phyloP scores from a whole-genome alignment of 2,329 filamentous ascomycete genomes.

The Hypomyces perniciosus region DNA sequence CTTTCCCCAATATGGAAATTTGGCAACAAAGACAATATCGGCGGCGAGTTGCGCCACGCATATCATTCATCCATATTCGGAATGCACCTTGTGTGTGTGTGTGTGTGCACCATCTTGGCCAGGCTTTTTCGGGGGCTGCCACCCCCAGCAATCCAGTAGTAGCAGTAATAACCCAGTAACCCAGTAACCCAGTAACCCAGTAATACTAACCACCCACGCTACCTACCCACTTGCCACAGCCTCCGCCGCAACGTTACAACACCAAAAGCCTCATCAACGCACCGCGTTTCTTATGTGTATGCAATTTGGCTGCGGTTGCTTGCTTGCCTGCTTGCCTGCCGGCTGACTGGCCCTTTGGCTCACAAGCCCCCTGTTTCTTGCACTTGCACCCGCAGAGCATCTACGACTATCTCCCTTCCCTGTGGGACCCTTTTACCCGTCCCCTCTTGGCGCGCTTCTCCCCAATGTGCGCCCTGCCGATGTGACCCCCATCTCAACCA shows the following conservation, averaged over 20 bases:
- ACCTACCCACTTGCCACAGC: not conserved
- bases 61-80: no score
- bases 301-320: not conserved
- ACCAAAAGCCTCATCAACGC: conserved; percentile 9
- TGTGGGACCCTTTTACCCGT: not conserved
- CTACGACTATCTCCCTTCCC: not conserved
- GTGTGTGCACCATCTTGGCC: no score
- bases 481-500: conserved; percentile 6
- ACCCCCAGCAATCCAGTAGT: not conserved
- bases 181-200: not conserved
- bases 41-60: no score
- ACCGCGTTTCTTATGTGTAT: not conserved
- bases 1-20: no score
- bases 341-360: not conserved
- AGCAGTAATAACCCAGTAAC: conserved; percentile 1
- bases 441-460: conserved; percentile 2
- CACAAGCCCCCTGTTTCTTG: no score
- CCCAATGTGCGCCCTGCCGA: not conserved
- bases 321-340: not conserved
- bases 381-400: no score
- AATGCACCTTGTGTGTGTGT: no score
- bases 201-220: conserved; percentile 10
- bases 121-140: not conserved
- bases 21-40: no score
- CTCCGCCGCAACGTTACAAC: conserved; percentile 15